Evolutionary conservation across 768 basidiomycete species (phyloP).

Genomic region (Boletus sp.): DNA sequence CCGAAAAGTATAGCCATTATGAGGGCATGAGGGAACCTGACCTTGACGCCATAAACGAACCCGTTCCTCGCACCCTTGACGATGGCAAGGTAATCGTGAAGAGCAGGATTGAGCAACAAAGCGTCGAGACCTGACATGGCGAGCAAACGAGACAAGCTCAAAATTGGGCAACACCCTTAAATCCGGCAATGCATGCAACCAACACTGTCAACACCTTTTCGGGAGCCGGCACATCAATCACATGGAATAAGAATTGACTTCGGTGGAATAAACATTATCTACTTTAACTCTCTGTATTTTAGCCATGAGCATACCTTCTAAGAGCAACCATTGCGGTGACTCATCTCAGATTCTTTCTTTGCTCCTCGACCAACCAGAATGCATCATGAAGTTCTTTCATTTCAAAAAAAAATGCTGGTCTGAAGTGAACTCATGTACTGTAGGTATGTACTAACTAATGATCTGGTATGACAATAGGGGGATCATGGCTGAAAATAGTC

Average conservation of each 20-base stretch:
- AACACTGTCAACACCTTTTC: background rate
- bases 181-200: background rate
- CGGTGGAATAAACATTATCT: background rate
- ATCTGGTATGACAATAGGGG: background rate
- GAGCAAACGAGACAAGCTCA: background rate
- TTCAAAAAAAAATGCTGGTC: background rate
- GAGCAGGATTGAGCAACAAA: conserved; percentile 56
- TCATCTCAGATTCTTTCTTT: background rate
- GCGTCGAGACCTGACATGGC: conserved; percentile 27
- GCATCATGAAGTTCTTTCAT: background rate
- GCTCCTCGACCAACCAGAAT: background rate
- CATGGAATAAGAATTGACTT: conserved; percentile 12
- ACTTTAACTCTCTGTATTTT: background rate
- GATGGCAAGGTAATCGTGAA: conserved; percentile 89
- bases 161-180: background rate
- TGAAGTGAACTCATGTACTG: too few species aligned
- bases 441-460: background rate
- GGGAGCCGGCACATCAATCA: conserved; percentile 22
- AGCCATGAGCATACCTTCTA: background rate
- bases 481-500: conserved; percentile 40
- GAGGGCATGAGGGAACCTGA: conserved; percentile 93
- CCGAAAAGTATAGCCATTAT: conserved; percentile 96
- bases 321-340: background rate
- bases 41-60: conserved; percentile 86
- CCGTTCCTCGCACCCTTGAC: conserved; percentile 94